Evolutionary conservation across 352 stramenopile species (phyloP).

Genomic region (Phytophthora citricola): DNA sequence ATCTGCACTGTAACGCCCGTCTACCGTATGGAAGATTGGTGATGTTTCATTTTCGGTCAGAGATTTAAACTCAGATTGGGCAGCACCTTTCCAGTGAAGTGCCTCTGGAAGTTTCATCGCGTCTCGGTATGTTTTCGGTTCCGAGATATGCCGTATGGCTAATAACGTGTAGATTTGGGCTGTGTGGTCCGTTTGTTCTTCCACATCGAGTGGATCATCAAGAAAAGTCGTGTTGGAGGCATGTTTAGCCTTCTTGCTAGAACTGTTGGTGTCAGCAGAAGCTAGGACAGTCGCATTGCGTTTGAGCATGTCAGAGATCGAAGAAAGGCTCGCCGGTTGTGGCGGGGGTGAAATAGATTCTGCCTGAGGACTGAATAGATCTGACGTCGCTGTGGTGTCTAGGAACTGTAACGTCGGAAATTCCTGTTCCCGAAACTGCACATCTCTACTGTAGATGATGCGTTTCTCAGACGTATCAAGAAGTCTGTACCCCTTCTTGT

Average conservation of each 20-base stretch:
- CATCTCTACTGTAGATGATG: constrained; percentile 1
- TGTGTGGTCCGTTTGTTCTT: not conserved
- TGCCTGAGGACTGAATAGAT: too few relatives aligned
- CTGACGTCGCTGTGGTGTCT: too few relatives aligned
- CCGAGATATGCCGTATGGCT: constrained; percentile 7
- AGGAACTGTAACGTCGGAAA: constrained; percentile 3
- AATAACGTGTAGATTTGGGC: constrained; percentile 4
- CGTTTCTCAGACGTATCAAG: constrained; percentile 6
- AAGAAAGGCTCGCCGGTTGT: not conserved
- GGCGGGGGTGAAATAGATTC: too few relatives aligned
- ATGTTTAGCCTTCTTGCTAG: too few relatives aligned
- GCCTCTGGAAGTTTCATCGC: constrained; percentile 10
- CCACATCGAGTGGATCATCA: not conserved
- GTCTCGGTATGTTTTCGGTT: constrained; percentile 14
- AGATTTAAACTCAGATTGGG: constrained; percentile 3
- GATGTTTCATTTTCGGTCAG: constrained; percentile 14
- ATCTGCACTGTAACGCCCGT: not conserved
- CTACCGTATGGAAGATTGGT: not conserved
- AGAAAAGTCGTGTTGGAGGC: too few relatives aligned
- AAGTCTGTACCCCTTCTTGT: constrained; percentile 1
- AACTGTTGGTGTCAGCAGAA: too few relatives aligned
- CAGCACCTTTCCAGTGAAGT: constrained; percentile 5
- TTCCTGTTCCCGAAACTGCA: constrained; percentile 9
- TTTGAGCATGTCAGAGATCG: not conserved
- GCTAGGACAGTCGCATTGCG: too few relatives aligned